Evolutionary conservation across 345 rosid genomes (phyloP).

Genomic region (Cardamine resedifolia): DNA sequence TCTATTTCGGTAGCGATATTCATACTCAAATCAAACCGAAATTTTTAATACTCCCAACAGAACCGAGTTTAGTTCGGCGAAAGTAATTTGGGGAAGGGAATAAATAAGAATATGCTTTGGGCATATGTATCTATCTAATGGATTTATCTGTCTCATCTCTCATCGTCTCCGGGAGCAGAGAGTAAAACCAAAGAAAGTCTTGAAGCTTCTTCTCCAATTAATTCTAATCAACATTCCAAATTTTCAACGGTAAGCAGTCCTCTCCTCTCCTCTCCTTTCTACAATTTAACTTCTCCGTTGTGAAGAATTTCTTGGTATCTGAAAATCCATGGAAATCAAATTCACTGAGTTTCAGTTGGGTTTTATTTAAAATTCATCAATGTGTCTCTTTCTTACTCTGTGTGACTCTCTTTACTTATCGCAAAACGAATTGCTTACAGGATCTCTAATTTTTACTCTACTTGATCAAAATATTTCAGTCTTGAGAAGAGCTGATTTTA

Average conservation of each 20-base stretch:
- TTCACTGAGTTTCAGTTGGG: background rate
- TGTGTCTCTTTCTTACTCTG: background rate
- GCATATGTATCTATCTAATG: constrained; percentile 10
- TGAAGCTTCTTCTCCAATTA: constrained; percentile 20
- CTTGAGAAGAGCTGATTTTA: background rate
- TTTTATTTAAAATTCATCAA: background rate
- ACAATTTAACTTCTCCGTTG: background rate
- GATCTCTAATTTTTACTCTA: background rate
- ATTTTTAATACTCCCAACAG: too few relatives aligned
- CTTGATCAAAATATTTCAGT: background rate
- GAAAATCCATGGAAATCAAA: background rate
- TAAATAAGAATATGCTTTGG: constrained; percentile 38
- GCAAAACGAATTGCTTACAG: background rate
- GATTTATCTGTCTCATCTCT: background rate
- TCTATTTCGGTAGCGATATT: too few relatives aligned
- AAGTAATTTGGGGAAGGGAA: constrained; percentile 11
- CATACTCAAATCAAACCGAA: too few relatives aligned
- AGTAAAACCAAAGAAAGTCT: background rate
- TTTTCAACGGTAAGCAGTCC: constrained; percentile 2
- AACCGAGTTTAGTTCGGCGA: too few relatives aligned
- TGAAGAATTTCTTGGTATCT: background rate
- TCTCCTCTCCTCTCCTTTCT: background rate
- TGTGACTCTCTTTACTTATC: background rate
- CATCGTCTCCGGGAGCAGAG: background rate
- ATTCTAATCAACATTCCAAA: background rate